These are phyloP conservation scores for Tricholoma bakamatsutake DNA, from an alignment of 768 basidiomycete genomes.

Conservation along the genomic window DNA sequence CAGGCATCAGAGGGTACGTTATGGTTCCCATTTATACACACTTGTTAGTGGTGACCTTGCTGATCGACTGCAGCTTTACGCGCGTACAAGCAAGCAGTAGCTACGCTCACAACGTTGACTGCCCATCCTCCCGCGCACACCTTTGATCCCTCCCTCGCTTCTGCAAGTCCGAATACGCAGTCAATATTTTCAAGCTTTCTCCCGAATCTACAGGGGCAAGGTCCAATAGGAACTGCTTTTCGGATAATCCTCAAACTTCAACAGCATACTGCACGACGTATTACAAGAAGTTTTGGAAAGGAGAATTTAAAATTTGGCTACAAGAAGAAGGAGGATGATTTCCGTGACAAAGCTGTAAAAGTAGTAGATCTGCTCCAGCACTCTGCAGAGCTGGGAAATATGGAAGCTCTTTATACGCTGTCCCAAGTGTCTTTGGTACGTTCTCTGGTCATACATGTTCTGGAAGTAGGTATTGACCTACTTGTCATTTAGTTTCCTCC, in stretches of 20 bases:
- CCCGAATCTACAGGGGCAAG: conserved; percentile 71
- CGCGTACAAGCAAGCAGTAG: conserved; percentile 71
- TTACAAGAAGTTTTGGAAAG: conserved; percentile 35
- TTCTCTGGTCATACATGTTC: conserved; percentile 2
- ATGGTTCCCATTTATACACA: background rate
- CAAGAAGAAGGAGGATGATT: conserved; percentile 60
- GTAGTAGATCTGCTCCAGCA: conserved; percentile 76
- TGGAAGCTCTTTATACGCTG: conserved; percentile 65
- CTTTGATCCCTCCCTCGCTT: conserved; percentile 46
- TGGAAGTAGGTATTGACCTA: background rate
- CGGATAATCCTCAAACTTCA: conserved; percentile 66
- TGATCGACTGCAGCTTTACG: conserved; percentile 44
- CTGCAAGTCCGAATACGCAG: conserved; percentile 33
- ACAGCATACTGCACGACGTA: conserved; percentile 45
- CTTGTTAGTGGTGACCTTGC: background rate
- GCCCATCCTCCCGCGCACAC: conserved; percentile 50
- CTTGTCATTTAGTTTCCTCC: conserved; percentile 58
- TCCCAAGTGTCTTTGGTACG: conserved; percentile 64
- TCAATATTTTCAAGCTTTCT: conserved; percentile 62
- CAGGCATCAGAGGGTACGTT: conserved; percentile 47
- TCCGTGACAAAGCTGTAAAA: conserved; percentile 68
- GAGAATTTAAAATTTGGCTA: conserved; percentile 34
- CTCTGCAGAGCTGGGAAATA: conserved; percentile 72
- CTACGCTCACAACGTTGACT: conserved; percentile 62
- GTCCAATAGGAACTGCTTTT: conserved; percentile 63